These are phyloP conservation scores for Vitis labrusca DNA, from an alignment of 164 flowering plant genomes.

Conservation along the genomic window DNA sequence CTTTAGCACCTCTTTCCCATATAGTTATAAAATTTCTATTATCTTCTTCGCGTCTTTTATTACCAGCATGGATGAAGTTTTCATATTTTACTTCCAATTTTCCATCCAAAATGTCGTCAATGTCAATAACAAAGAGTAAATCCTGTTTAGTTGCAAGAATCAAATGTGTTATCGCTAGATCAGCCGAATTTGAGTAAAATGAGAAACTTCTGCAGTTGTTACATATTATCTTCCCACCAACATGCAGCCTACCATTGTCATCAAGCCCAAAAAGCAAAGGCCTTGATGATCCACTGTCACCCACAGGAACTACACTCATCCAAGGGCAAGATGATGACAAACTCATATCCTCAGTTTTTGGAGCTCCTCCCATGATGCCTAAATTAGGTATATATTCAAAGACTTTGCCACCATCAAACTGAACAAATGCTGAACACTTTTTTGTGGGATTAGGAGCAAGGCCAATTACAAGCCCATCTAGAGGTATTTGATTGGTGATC, in stretches of 20 bases:
- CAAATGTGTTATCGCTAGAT: slow-evolving; percentile 66
- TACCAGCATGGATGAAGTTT: slow-evolving; percentile 39
- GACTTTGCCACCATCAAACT: slow-evolving; percentile 71
- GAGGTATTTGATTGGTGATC: slow-evolving; percentile 27
- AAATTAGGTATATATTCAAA: slow-evolving; percentile 52
- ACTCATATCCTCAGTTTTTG: slow-evolving; percentile 29
- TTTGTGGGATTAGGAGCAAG: slow-evolving; percentile 53
- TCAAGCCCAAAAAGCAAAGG: slow-evolving; percentile 78
- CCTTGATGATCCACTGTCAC: slow-evolving; percentile 33
- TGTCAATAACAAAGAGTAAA: slow-evolving; percentile 63
- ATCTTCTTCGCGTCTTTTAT: slow-evolving; percentile 48
- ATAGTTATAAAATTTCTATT: slow-evolving; percentile 49
- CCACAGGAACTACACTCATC: slow-evolving; percentile 61
- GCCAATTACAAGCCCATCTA: slow-evolving; percentile 56
- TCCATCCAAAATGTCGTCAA: slow-evolving; percentile 53
- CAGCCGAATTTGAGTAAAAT: slow-evolving; percentile 66
- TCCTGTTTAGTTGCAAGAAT: slow-evolving; percentile 85
- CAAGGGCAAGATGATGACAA: slow-evolving; percentile 75
- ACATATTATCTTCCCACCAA: slow-evolving; percentile 58
- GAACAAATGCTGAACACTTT: slow-evolving; percentile 61
- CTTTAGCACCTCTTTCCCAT: slow-evolving; percentile 93
- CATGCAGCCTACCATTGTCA: slow-evolving; percentile 62
- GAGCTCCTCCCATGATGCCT: slow-evolving; percentile 26
- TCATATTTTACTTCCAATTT: slow-evolving; percentile 46
- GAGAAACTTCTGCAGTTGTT: slow-evolving; percentile 85